Evolutionary conservation across 495 filamentous ascomycete species (phyloP).

Genomic region (Penicillium dipodomyicola): DNA sequence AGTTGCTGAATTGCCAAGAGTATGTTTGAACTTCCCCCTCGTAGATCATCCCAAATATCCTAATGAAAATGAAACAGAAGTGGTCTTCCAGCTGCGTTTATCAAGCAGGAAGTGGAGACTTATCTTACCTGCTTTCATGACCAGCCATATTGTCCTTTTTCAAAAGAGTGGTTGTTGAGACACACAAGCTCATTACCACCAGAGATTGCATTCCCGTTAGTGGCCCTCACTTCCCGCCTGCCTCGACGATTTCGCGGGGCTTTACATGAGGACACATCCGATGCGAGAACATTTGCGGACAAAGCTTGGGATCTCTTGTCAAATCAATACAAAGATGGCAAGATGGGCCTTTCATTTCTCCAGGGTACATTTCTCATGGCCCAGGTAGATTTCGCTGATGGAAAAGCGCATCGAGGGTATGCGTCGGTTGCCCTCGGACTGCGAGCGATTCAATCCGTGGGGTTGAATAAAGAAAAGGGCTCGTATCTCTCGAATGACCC

Average conservation of each 20-base stretch:
- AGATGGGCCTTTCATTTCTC: conserved; percentile 26
- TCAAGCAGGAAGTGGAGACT: conserved; percentile 24
- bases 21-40: neutral
- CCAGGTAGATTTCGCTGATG: conserved; percentile 31
- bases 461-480: conserved; percentile 24
- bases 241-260: conserved; percentile 15
- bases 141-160: conserved; percentile 31
- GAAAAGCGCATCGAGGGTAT: conserved; percentile 25
- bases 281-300: conserved; percentile 17
- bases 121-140: conserved; percentile 31
- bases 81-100: conserved; percentile 11
- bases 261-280: neutral
- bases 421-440: conserved; percentile 26
- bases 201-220: conserved; percentile 26
- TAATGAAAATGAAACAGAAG: neutral
- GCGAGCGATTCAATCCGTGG: conserved; percentile 26
- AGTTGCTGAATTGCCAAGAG: neutral
- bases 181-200: conserved; percentile 17
- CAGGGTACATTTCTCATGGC: conserved; percentile 31
- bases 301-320: conserved; percentile 29
- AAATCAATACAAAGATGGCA: conserved; percentile 17
- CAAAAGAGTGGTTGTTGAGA: conserved; percentile 23
- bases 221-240: conserved; percentile 29
- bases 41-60: neutral
- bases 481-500: conserved; percentile 5